phyloP scores from a whole-genome alignment of 768 basidiomycete genomes.

The Pisolithus microcarpus region DNA sequence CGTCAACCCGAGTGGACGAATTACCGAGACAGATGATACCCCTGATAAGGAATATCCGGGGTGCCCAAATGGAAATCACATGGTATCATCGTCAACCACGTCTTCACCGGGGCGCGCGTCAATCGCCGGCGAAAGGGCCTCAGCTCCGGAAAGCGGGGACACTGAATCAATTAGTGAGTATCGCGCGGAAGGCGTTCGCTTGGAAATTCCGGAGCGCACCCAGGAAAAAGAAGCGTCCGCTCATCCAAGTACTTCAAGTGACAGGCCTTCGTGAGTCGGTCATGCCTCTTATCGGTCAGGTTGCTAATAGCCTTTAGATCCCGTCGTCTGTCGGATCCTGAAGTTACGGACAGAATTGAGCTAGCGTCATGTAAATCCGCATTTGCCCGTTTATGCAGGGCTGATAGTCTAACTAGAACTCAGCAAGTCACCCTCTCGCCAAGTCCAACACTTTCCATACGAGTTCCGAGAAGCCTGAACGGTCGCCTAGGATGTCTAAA shows the following conservation, averaged over 20 bases:
- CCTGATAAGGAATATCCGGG: conserved; percentile 14
- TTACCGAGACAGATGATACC: conserved; percentile 40
- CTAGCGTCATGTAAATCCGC: not conserved
- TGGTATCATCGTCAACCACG: not conserved
- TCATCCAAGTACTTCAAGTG: not conserved
- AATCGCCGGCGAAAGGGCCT: no score
- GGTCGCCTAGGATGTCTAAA: conserved; percentile 25
- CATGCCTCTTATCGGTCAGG: conserved; percentile 8
- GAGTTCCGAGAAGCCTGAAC: conserved; percentile 1
- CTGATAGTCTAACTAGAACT: conserved; percentile 1
- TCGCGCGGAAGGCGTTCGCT: no score
- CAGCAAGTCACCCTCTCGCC: conserved; percentile 6
- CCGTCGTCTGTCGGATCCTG: not conserved
- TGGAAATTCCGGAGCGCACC: no score
- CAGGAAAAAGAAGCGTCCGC: no score
- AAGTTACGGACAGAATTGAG: not conserved
- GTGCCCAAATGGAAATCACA: conserved; percentile 3
- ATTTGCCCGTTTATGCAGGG: not conserved
- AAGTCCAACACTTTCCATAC: conserved; percentile 1
- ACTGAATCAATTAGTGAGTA: no score
- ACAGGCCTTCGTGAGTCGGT: not conserved
- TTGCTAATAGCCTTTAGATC: not conserved
- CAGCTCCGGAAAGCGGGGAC: no score
- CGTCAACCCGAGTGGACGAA: conserved; percentile 69
- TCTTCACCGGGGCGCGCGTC: not conserved